phyloP scores from a whole-genome alignment of 306 rosid genomes.

The Pterocarpus macrocarpus region DNA sequence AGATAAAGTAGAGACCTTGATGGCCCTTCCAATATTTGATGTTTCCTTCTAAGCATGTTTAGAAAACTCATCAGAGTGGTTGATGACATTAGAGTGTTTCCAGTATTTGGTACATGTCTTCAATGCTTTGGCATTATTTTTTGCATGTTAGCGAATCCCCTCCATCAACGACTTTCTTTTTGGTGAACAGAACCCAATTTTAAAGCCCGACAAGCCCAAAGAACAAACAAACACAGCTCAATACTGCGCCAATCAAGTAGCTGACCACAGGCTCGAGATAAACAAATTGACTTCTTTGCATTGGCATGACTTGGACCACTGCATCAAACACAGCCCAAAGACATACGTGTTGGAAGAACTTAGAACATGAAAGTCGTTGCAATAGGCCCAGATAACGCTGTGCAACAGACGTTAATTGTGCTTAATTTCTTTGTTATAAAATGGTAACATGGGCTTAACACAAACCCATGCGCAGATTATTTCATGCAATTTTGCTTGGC shows the following conservation, averaged over 20 bases:
- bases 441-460: not conserved
- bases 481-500: not conserved
- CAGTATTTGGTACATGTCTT: too few species aligned
- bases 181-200: too few species aligned
- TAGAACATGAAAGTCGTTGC: not conserved
- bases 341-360: not conserved
- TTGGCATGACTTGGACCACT: not conserved
- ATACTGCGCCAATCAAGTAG: too few species aligned
- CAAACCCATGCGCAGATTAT: not conserved
- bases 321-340: not conserved
- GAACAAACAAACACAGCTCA: too few species aligned
- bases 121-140: conserved; percentile 12
- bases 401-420: not conserved
- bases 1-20: too few species aligned
- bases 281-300: too few species aligned
- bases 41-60: not conserved
- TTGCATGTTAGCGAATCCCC: not conserved
- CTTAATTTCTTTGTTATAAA: not conserved
- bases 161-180: not conserved
- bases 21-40: conserved; percentile 11
- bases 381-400: not conserved
- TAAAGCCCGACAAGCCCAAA: too few species aligned
- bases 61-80: conserved; percentile 7
- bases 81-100: not conserved
- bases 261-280: not conserved